Conservation (phyloP, 163 green algal species). For the Volvox carteri region DNA sequence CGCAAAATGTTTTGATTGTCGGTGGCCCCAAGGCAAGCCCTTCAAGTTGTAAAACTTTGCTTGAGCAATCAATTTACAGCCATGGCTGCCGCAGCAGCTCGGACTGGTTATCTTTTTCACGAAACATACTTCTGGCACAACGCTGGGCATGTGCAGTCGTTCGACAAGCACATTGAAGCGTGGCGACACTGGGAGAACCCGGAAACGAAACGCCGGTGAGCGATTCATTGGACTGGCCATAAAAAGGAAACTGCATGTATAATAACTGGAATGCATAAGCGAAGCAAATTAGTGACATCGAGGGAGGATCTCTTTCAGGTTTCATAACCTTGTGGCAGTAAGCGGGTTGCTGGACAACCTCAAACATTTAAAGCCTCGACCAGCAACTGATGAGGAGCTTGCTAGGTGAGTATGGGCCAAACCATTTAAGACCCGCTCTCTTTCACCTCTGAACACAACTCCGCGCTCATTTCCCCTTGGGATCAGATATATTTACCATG, state of each 20-base stretch:
- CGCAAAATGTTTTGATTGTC: no score
- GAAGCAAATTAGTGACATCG: background rate
- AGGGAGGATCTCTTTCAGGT: background rate
- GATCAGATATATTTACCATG: no score
- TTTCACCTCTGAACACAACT: no score
- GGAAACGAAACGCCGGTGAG: conserved; percentile 58
- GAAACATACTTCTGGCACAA: conserved; percentile 62
- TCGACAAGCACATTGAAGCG: conserved; percentile 36
- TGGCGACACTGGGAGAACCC: conserved; percentile 63
- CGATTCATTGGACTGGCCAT: no score
- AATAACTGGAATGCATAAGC: background rate
- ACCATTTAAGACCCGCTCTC: no score
- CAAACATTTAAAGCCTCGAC: conserved; percentile 32
- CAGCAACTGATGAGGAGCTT: conserved; percentile 55
- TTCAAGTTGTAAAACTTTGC: background rate
- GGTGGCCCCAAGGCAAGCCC: background rate
- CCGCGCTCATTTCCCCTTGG: no score
- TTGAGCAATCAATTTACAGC: background rate
- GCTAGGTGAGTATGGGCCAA: conserved; percentile 33
- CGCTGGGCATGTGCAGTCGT: conserved; percentile 34
- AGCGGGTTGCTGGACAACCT: conserved; percentile 60
- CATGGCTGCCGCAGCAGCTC: background rate
- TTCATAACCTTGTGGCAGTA: conserved; percentile 52
- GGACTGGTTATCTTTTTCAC: conserved; percentile 44
- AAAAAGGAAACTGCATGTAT: no score